Conservation (phyloP, 106 monocot species). For the Alisma plantagoaquatica region DNA sequence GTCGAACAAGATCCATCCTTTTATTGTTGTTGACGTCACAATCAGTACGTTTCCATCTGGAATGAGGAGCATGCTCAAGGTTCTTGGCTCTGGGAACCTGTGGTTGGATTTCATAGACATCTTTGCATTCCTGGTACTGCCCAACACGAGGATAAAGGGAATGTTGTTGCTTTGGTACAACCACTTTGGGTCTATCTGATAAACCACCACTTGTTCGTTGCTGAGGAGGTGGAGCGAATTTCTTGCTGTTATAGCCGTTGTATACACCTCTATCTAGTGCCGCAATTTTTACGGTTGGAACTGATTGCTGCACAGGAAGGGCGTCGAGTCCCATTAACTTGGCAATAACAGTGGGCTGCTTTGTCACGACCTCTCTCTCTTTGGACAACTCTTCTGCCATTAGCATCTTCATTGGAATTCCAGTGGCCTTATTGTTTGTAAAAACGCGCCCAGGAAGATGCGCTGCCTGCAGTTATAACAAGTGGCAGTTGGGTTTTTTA, state of each 20-base stretch:
- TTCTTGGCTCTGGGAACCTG: conserved; percentile 10
- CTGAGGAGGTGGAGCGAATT: not conserved
- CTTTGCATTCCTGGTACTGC: conserved; percentile 7
- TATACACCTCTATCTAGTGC: not conserved
- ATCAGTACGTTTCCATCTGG: conserved; percentile 2
- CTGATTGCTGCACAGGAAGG: conserved; percentile 19
- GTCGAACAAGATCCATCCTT: conserved; percentile 66
- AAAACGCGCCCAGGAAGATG: conserved; percentile 14
- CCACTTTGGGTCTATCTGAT: too few relatives aligned
- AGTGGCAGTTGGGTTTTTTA: too few relatives aligned
- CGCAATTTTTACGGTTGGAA: conserved; percentile 1
- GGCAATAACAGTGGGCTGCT: conserved; percentile 36
- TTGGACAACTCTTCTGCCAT: conserved; percentile 36
- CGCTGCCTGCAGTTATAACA: conserved; percentile 10
- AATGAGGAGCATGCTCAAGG: conserved; percentile 4
- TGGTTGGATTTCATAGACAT: conserved; percentile 19
- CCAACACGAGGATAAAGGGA: not conserved
- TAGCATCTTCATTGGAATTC: conserved; percentile 39
- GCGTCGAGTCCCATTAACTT: conserved; percentile 61
- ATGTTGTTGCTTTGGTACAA: too few relatives aligned
- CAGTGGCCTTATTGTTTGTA: conserved; percentile 12
- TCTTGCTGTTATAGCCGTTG: not conserved
- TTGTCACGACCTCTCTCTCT: conserved; percentile 20
- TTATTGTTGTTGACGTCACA: conserved; percentile 24
- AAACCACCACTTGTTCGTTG: too few relatives aligned